Conservation (phyloP, 2,329 filamentous ascomycete species). For the Incumbomyces delicatus region DNA sequence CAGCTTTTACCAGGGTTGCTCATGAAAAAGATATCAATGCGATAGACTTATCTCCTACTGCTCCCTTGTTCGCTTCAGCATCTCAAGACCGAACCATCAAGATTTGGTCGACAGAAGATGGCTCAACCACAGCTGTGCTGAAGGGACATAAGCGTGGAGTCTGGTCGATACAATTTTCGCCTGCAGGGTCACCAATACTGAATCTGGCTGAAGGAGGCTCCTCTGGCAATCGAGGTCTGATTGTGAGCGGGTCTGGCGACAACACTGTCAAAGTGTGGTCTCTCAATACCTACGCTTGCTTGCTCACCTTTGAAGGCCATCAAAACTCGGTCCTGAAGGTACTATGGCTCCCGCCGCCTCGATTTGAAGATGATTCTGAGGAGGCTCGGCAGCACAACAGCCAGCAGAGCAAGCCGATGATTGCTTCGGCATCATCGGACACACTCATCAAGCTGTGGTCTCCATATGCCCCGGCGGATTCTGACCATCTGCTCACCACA, state of each 20-base stretch:
- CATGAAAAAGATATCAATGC: conserved; percentile 99
- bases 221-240: conserved; percentile 64
- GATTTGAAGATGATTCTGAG: conserved; percentile 27
- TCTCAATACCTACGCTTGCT: conserved; percentile 79
- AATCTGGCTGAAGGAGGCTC: conserved; percentile 62
- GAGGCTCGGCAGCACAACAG: conserved; percentile 18
- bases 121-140: conserved; percentile 82
- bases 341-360: conserved; percentile 61
- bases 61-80: conserved; percentile 82
- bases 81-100: conserved; percentile 96
- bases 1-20: conserved; percentile 80
- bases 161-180: conserved; percentile 89
- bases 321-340: conserved; percentile 93
- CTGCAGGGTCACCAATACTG: conserved; percentile 62
- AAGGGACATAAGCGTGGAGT: conserved; percentile 89
- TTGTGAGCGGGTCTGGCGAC: conserved; percentile 87
- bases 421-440: conserved; percentile 84
- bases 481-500: conserved; percentile 73
- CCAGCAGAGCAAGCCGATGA: conserved; percentile 23
- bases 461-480: conserved; percentile 42
- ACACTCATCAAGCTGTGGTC: conserved; percentile 97
- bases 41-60: conserved; percentile 65
- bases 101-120: conserved; percentile 85
- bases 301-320: conserved; percentile 91
- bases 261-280: conserved; percentile 96